These are phyloP conservation scores for Isatis lusitanica DNA, from an alignment of 441 rosid species.

Conservation along the genomic window DNA sequence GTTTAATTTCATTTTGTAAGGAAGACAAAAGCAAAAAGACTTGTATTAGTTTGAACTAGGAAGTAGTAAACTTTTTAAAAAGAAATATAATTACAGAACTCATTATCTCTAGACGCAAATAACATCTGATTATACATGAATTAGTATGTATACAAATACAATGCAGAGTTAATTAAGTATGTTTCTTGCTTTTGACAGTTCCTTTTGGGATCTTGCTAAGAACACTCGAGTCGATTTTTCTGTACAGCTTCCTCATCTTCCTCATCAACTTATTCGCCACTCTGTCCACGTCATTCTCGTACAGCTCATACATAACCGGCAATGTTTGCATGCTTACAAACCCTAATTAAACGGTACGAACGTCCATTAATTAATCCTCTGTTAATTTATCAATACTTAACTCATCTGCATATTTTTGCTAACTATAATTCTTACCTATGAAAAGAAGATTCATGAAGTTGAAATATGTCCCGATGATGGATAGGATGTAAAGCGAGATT, in stretches of 20 bases:
- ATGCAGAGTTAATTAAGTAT: constrained; percentile 21
- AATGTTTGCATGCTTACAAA: constrained; percentile 54
- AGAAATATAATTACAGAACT: neutral
- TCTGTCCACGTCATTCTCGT: constrained; percentile 65
- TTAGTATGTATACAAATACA: neutral
- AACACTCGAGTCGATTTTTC: constrained; percentile 54
- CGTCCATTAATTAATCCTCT: neutral
- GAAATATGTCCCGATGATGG: constrained; percentile 67
- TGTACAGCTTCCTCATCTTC: constrained; percentile 44
- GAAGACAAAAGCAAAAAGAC: neutral
- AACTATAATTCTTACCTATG: constrained; percentile 48
- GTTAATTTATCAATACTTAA: neutral
- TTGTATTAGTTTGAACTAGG: neutral
- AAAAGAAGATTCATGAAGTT: constrained; percentile 75
- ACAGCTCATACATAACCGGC: constrained; percentile 63
- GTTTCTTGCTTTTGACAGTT: constrained; percentile 54
- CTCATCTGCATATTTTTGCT: neutral
- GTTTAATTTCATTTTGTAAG: neutral
- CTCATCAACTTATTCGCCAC: constrained; percentile 38
- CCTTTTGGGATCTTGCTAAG: constrained; percentile 89
- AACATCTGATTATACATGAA: neutral
- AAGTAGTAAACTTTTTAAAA: neutral
- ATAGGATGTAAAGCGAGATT: constrained; percentile 51
- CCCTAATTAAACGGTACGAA: constrained; percentile 37
- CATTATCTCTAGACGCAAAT: neutral